A percentile compares a stretch with the other conserved stretches of the same genome.
Conservation (phyloP, 1,139 yeast species). For the Kluyveromyces marxianus region DNA sequence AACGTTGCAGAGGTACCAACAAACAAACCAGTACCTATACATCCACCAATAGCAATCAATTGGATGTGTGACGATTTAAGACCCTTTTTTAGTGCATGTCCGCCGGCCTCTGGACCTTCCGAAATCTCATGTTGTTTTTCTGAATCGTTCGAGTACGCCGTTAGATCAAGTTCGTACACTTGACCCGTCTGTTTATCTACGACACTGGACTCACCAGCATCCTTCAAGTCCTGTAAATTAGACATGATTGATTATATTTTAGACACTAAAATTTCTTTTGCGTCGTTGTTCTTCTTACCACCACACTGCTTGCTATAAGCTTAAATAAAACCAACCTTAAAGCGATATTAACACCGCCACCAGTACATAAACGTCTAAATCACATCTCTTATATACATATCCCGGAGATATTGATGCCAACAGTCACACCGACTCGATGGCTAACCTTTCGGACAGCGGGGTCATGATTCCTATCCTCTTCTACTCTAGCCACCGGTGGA, state of each 20-base stretch:
- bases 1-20: constrained; percentile 62
- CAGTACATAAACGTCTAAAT: too few relatives aligned
- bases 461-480: too few relatives aligned
- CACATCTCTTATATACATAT: too few relatives aligned
- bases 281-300: too few relatives aligned
- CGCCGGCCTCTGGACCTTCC: constrained; percentile 1
- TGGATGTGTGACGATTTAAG: constrained; percentile 59
- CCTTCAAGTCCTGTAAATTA: constrained; percentile 7
- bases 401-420: too few relatives aligned
- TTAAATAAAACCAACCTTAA: too few relatives aligned
- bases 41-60: constrained; percentile 81
- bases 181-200: constrained; percentile 14
- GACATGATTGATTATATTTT: constrained; percentile 1
- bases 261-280: too few relatives aligned
- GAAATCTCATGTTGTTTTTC: constrained; percentile 5
- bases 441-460: too few relatives aligned
- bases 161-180: constrained; percentile 15
- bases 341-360: too few relatives aligned
- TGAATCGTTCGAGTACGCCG: constrained; percentile 9
- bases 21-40: constrained; percentile 62
- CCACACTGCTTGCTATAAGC: too few relatives aligned
- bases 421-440: too few relatives aligned
- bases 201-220: constrained; percentile 9
- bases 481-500: too few relatives aligned
- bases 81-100: constrained; percentile 39